A percentile compares a stretch with the other conserved stretches of the same genome.
phyloP scores from a whole-genome alignment of 2,329 filamentous ascomycete species.

The Aureobasidium vineae region DNA sequence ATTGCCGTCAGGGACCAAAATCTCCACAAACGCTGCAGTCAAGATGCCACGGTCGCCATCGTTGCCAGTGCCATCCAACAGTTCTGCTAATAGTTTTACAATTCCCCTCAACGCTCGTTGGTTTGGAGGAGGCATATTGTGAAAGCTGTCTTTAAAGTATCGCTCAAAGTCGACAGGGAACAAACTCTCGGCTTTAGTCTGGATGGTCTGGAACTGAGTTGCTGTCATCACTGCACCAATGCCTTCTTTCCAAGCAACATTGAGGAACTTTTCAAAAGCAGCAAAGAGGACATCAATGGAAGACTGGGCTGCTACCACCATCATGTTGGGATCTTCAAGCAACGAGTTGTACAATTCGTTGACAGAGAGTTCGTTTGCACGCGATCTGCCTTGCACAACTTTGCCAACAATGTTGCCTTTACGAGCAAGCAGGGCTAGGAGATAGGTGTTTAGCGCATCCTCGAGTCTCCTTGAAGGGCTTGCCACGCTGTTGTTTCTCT shows the following conservation, averaged over 20 bases:
- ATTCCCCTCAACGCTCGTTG: slow-evolving; percentile 77
- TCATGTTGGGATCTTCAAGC: slow-evolving; percentile 76
- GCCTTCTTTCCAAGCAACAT: slow-evolving; percentile 81
- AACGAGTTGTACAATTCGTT: slow-evolving; percentile 90
- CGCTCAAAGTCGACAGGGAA: slow-evolving; percentile 69
- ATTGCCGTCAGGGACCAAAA: slow-evolving; percentile 73
- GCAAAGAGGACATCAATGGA: slow-evolving; percentile 83
- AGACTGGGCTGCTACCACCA: slow-evolving; percentile 71
- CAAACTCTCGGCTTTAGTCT: slow-evolving; percentile 60
- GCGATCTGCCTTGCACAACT: slow-evolving; percentile 65
- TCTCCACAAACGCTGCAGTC: slow-evolving; percentile 83
- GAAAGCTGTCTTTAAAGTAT: slow-evolving; percentile 54
- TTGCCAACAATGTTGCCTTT: slow-evolving; percentile 85
- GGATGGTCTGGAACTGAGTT: slow-evolving; percentile 70
- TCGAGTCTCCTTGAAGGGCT: slow-evolving; percentile 73
- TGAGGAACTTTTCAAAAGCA: slow-evolving; percentile 90
- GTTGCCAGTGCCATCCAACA: slow-evolving; percentile 86
- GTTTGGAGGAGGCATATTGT: slow-evolving; percentile 57
- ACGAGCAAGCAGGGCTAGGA: slow-evolving; percentile 75
- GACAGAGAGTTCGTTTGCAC: slow-evolving; percentile 73
- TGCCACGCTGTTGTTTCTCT: background rate
- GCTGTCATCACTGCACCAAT: slow-evolving; percentile 81
- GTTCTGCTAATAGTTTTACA: slow-evolving; percentile 79
- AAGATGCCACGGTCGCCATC: slow-evolving; percentile 86
- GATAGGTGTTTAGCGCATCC: slow-evolving; percentile 79